Percentiles rank a stretch among this genome's conserved stretches.
Conservation (phyloP, 305 asterid genomes). For the Lippia alba region DNA sequence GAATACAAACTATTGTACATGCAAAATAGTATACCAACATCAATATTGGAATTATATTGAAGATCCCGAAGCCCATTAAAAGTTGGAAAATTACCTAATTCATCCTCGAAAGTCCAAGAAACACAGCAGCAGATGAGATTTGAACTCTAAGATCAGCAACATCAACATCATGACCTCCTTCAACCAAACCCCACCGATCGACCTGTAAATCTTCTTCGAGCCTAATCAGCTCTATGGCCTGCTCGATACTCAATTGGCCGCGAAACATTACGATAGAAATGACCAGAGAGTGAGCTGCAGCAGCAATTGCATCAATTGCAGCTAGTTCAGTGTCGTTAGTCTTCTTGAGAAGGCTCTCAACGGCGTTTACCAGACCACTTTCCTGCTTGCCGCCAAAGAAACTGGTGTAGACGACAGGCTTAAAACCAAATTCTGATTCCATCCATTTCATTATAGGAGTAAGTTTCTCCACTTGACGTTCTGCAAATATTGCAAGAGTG, state of each 20-base stretch:
- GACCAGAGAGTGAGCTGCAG: constrained; percentile 83
- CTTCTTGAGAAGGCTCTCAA: constrained; percentile 65
- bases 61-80: background rate
- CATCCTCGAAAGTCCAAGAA: constrained; percentile 78
- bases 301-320: constrained; percentile 85
- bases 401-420: constrained; percentile 70
- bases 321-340: constrained; percentile 77
- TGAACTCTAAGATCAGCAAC: constrained; percentile 92
- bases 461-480: constrained; percentile 81
- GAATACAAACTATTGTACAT: constrained; percentile 25
- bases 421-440: constrained; percentile 82
- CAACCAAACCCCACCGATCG: constrained; percentile 91
- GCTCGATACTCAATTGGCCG: constrained; percentile 69
- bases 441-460: constrained; percentile 81
- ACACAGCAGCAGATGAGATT: constrained; percentile 81
- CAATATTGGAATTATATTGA: background rate
- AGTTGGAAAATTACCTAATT: constrained; percentile 39
- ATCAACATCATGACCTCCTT: constrained; percentile 98
- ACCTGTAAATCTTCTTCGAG: constrained; percentile 97
- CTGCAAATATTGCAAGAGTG: constrained; percentile 45
- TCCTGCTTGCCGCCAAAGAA: constrained; percentile 92
- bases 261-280: constrained; percentile 75
- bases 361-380: constrained; percentile 66
- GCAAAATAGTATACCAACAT: constrained; percentile 7
- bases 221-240: constrained; percentile 84